phyloP scores from a whole-genome alignment of 164 flowering plant species.

The Piper betle region DNA sequence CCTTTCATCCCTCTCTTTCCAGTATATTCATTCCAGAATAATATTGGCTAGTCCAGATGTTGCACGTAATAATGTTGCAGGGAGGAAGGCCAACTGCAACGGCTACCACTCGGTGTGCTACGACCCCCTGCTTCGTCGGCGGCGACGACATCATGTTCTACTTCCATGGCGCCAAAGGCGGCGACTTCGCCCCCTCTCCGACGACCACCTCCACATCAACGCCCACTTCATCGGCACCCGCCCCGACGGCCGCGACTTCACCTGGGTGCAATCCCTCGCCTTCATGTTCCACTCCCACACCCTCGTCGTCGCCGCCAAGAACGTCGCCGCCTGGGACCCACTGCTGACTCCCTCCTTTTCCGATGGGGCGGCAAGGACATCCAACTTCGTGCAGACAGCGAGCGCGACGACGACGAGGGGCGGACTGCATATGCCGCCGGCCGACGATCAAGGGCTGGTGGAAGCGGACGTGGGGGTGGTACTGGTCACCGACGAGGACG shows the following conservation, averaged over 20 bases:
- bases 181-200: conserved; percentile 55
- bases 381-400: conserved; percentile 33
- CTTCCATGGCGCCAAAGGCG: conserved; percentile 63
- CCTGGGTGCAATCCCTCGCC: conserved; percentile 63
- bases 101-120: conserved; percentile 57
- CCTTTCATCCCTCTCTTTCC: no score
- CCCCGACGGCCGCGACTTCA: conserved; percentile 53
- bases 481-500: conserved; percentile 45
- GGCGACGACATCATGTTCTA: conserved; percentile 71
- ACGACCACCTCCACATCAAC: conserved; percentile 43
- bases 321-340: conserved; percentile 43
- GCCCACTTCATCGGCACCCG: conserved; percentile 57
- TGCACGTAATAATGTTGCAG: conserved; percentile 15
- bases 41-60: background rate
- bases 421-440: conserved; percentile 10
- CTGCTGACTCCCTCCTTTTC: conserved; percentile 32
- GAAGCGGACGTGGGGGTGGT: conserved; percentile 36
- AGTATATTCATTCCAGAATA: no score
- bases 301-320: conserved; percentile 40
- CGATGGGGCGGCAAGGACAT: conserved; percentile 35
- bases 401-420: conserved; percentile 61
- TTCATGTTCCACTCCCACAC: conserved; percentile 57
- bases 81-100: conserved; percentile 41
- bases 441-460: conserved; percentile 28
- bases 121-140: conserved; percentile 59